Base-by-base conservation (phyloP, 345 rosid genomes). In the Populus deltoides region DNA sequence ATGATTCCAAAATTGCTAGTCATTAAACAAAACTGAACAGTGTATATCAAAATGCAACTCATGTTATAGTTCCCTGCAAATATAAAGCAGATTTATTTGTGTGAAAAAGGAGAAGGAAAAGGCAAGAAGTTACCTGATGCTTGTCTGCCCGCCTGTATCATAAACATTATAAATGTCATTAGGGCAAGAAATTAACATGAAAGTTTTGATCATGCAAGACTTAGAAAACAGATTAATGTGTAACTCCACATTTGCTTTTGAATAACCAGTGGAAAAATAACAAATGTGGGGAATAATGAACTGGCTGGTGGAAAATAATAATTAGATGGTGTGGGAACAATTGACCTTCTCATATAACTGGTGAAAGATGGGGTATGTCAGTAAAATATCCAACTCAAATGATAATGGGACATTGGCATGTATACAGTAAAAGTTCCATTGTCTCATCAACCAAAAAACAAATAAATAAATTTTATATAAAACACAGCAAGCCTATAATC, bases 131-230 rank as follows among this genome's bases (percentile, higher is more conserved):
- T 69, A 80, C 82, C 78, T 80, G 71, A 80, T 80, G 67, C 71
- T 80, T 61, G 82, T 80, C 49, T 80, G 78, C 25, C 82, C 82
- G 69, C 82, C 82, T 80, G 78, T 74, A 66, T 24, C 81, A 78
- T 33, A 78, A 79, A 62, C 33, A 69, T 70, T 12, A 81, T 73
- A 79, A 57, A 81, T 39, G 53, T 36, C 20, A n/a, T 74, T 69
- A 77, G 74, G 36, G 69, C 22, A 71, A 68, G 71, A 70, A 74
- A 66, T 27, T 7, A 33, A 66, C 69, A 75, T 22, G 68, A 17
- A 49, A 74, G 7, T 11, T 72, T 7, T 45, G 20, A 65, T 55
- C 29, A 68, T 24, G 25, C 3, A 76, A 38, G 17, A 29, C 55
- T 18, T 38, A 18, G 17, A 55, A 45, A 43, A 49, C 16, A 49